These are phyloP conservation scores for Didymella pinodella DNA, from an alignment of 2,329 filamentous ascomycete species.

Conservation along the genomic window DNA sequence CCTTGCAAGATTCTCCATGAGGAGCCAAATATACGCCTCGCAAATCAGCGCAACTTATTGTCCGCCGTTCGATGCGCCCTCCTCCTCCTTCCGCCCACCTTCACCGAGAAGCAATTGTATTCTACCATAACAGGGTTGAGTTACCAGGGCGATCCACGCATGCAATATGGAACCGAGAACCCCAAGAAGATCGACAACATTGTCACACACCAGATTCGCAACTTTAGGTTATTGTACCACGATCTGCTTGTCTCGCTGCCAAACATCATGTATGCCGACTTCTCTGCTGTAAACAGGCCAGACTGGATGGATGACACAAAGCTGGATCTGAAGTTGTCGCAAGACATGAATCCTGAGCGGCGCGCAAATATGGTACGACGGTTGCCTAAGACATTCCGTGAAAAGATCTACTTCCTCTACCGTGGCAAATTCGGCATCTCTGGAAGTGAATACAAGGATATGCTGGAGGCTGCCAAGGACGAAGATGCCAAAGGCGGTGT, in stretches of 20 bases:
- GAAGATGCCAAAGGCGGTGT: conserved; percentile 69
- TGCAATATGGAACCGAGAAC: conserved; percentile 89
- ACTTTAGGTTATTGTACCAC: conserved; percentile 90
- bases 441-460: conserved; percentile 79
- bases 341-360: conserved; percentile 92
- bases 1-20: conserved; percentile 97
- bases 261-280: conserved; percentile 80
- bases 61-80: conserved; percentile 90
- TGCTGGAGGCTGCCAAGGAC: conserved; percentile 80
- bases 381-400: conserved; percentile 83
- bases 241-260: conserved; percentile 89
- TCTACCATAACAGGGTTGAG: conserved; percentile 90
- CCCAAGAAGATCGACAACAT: conserved; percentile 94
- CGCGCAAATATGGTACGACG: conserved; percentile 96
- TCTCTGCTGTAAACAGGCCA: conserved; percentile 61
- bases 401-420: conserved; percentile 93
- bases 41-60: conserved; percentile 94
- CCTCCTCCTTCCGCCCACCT: conserved; percentile 80
- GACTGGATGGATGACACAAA: conserved; percentile 68
- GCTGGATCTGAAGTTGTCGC: conserved; percentile 71
- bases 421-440: conserved; percentile 90
- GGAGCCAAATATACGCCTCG: conserved; percentile 87
- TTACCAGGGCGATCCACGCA: conserved; percentile 95
- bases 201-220: conserved; percentile 86
- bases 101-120: conserved; percentile 89